Conservation (phyloP, 345 rosid species). For the Noccaea bulbosa region DNA sequence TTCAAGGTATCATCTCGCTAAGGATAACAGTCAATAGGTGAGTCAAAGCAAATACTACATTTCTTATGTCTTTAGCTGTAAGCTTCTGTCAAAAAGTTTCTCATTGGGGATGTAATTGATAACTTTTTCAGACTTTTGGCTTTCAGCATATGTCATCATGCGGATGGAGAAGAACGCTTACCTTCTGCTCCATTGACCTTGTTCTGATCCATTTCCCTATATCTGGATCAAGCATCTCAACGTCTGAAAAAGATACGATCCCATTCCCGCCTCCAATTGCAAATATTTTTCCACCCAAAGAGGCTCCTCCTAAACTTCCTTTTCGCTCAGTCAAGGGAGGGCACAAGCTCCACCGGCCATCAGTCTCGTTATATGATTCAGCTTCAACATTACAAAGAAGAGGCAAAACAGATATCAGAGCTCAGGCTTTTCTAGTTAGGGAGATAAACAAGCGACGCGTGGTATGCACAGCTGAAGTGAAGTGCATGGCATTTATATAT, state of each 20-base stretch:
- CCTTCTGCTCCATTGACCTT: conserved; percentile 72
- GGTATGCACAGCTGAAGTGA: conserved; percentile 23
- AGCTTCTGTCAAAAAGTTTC: not conserved
- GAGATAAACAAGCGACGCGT: conserved; percentile 11
- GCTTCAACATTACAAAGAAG: conserved; percentile 48
- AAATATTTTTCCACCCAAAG: conserved; percentile 57
- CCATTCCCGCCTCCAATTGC: conserved; percentile 81
- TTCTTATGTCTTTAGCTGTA: conserved; percentile 19
- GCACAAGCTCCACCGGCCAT: conserved; percentile 60
- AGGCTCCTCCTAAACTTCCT: conserved; percentile 71
- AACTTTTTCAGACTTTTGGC: conserved; percentile 17
- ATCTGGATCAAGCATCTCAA: conserved; percentile 83
- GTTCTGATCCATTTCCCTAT: conserved; percentile 68
- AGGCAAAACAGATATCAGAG: conserved; percentile 22
- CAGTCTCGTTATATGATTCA: conserved; percentile 63
- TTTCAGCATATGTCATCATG: conserved; percentile 30
- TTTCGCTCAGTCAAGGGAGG: conserved; percentile 56
- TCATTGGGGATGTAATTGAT: conserved; percentile 2
- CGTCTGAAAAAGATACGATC: conserved; percentile 56
- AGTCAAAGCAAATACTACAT: conserved; percentile 14
- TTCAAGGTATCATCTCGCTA: conserved; percentile 11
- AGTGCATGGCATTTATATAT: conserved; percentile 17
- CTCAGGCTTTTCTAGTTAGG: conserved; percentile 15
- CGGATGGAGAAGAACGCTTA: conserved; percentile 35
- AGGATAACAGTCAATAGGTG: conserved; percentile 19